Evolutionary conservation across 805 yeast species (phyloP), one percentile per base, ranked within the genome.

Genomic region (Brettanomyces naardenensis): DNA sequence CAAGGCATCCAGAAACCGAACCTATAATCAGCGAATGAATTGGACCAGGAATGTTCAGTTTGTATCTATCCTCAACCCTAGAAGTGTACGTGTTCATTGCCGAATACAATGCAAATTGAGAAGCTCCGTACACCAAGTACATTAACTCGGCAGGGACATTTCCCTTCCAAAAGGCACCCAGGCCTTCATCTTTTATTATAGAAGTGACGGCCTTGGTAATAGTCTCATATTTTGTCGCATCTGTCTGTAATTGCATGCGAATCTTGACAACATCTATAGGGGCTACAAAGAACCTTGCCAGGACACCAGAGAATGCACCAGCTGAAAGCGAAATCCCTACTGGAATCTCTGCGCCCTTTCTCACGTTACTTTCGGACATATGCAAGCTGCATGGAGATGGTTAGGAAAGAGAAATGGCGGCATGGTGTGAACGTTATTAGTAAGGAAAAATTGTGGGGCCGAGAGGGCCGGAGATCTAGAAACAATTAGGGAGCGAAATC

Each of bases 91-190:
- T 56, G 53, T 80, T 84, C 23, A 75, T 58, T 0, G 67, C 53
- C 1, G 87, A 67, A 51, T 80, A 85, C 1, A 84, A 62, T 1
- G 90, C 66, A 60, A 92, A 92, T 56, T 92, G 97, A 0, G 75
- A 62, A 1, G 85, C 85, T 10, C 97, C 96, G 51, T 90, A 92
- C 9, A 83, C 47, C 11, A 90, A 64, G 52, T 92, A 92, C 77
- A 92, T 73, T 28, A 78, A 57, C 45, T 87, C 87, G 0, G 97
- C 98, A 0, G 98, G 95, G 0, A 86, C 69, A 54, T 92, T 92
- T 0, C 98, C 98, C 56, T 88, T 89, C 97, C 97, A 92, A n/a
- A 90, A 65, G 0, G 87, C 90, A 3, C 58, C 43, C 0, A 80
- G 30, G 5, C 64, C 64, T 57, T 90, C 97, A 25, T 74, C 66